Base-by-base conservation (phyloP, 768 basidiomycete genomes). In the Galerina sulciceps region DNA sequence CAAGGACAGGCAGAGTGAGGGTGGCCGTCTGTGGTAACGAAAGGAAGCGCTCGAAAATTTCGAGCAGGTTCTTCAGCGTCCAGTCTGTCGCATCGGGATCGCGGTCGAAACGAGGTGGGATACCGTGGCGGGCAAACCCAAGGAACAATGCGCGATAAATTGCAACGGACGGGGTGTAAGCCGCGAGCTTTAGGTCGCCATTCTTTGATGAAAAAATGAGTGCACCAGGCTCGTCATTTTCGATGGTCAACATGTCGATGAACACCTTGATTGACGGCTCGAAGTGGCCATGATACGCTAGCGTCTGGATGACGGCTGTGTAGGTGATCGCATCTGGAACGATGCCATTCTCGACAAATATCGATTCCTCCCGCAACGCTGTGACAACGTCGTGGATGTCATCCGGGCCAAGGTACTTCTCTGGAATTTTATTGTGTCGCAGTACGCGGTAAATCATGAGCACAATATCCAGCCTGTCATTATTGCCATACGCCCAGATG, bases 111-210 rank as follows among this genome's bases (percentile, higher is more conserved):
- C 60, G 42, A 42, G 71, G 66, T 6, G 70, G 65, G 35, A 73
- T 61, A 38, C 83, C 90, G 63, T 90, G 85, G 10, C 82, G 83
- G 6, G 79, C 75, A 69, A 93, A 94, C 1, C 90, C 92, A 15
- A 89, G 79, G 67, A 95, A 93, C 40, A 95, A 69, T 15, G 84
- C 84, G 18, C 90, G 85, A 69, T 88, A 94, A 34, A 85, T 76
- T 18, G 81, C 71, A 46, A 84, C 67, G 1, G 78, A 83, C 2
- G 84, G 83, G 22, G 67, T 70, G 55, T 79, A 82, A 8, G 67
- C 66, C 10, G 56, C 58, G 1, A 73, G 71, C 22, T 65, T 55
- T 3, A 71, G 62, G 17, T 65, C 53, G 4, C 71, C 71, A 17
- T 68, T 59, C 2, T 75, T 67, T 17, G 69, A 70, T 3, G 53